Base-by-base conservation (phyloP, 2,329 filamentous ascomycete genomes). In the Alternaria postmessia region DNA sequence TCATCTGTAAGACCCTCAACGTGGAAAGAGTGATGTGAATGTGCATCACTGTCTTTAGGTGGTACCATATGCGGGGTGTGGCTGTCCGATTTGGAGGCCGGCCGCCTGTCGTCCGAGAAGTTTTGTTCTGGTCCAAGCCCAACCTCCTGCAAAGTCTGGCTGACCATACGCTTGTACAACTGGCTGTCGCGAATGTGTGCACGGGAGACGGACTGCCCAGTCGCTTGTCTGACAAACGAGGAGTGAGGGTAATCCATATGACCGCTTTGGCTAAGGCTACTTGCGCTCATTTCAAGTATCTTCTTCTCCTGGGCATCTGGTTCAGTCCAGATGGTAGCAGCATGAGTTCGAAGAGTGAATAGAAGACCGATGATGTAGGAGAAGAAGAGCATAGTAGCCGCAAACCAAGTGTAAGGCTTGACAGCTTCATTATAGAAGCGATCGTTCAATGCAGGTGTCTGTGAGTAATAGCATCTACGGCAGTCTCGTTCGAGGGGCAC, bases 311-410 rank as follows among this genome's bases (percentile, higher is more conserved):
- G 68, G 44, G 68, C 69, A 57, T 84, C 83, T 1, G 80, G 70
- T 65, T 97, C 94, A 8, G 93, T 95, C 95, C 95, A 99, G 67
- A 99, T 99, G 46, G 97, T 91, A 5, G 96, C 94, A 4, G 95
- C 95, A 75, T 99, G 95, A 0, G 95, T 99, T 65, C 95, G 87
- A 20, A 99, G 86, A 1, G 95, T 99, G 79, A 99, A 99, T 85
- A 95, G 92, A 14, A 99, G 84, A 24, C 95, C 95, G 61, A 98
- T 95, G 36, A 95, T 84, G 75, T 99, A 99, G 1, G 94, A 96
- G 28, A 97, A 82, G 80, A 99, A 98, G 14, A 99, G 84, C 73
- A 96, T 85, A 4, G 89, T 81, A 0, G 95, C 93, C 5, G 93
- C 91, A 73, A 96, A 88, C 84, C 94, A 97, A 72, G 92, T 96